phyloP scores from a whole-genome alignment of 345 rosid species.

The Aquilaria sinensis region DNA sequence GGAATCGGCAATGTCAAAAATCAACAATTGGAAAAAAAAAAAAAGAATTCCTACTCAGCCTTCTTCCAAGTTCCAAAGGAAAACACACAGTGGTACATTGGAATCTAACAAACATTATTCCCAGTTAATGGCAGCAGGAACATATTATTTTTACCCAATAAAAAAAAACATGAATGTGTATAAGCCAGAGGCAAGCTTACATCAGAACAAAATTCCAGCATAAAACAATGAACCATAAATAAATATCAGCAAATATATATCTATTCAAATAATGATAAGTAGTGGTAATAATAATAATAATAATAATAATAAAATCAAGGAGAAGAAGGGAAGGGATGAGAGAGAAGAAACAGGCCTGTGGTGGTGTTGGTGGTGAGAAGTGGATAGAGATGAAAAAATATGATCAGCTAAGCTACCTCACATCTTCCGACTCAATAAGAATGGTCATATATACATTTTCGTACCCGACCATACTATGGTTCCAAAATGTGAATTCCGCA shows the following conservation, averaged over 20 bases:
- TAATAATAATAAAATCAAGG: not conserved
- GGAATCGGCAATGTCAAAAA: not conserved
- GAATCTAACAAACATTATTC: too few relatives aligned
- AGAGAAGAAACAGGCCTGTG: slow-evolving; percentile 12
- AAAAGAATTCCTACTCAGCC: not conserved
- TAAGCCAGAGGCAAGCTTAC: slow-evolving; percentile 9
- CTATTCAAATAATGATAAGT: not conserved
- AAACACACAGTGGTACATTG: too few relatives aligned
- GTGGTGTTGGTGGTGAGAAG: slow-evolving; percentile 3
- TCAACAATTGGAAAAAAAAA: not conserved
- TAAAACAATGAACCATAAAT: slow-evolving; percentile 6
- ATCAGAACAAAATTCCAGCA: slow-evolving; percentile 19
- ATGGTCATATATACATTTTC: too few relatives aligned
- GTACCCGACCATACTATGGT: too few relatives aligned
- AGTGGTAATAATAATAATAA: slow-evolving; percentile 4
- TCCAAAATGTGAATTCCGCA: not conserved
- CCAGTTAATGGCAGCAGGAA: too few relatives aligned
- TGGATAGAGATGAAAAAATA: slow-evolving; percentile 36
- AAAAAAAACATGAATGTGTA: slow-evolving; percentile 12
- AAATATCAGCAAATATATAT: not conserved
- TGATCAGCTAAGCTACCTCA: not conserved
- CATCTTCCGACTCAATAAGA: too few relatives aligned
- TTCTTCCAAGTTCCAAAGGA: too few relatives aligned
- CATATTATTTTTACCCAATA: not conserved
- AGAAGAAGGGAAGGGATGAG: slow-evolving; percentile 13